These are phyloP conservation scores for Dentipellis fragilis DNA, from an alignment of 768 basidiomycete species.

Conservation along the genomic window DNA sequence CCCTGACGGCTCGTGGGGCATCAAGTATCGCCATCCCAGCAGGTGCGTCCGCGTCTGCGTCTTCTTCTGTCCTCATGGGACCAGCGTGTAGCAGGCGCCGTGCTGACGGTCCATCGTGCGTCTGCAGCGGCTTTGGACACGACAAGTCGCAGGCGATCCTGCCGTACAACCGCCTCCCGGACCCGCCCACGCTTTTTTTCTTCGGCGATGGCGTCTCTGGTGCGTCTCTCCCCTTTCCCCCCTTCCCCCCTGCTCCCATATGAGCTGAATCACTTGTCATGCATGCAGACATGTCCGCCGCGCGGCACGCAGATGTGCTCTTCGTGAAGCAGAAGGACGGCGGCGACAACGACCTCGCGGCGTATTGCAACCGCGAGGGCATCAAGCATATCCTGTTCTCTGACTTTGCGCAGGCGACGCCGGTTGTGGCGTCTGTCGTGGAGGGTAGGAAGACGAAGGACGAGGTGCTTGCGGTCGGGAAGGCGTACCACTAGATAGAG, in stretches of 20 bases:
- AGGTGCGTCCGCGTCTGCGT: slow-evolving; percentile 54
- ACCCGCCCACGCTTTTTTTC: slow-evolving; percentile 84
- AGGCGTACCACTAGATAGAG: slow-evolving; percentile 1
- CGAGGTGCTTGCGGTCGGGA: slow-evolving; percentile 30
- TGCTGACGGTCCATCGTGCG: too few species aligned
- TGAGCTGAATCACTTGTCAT: not conserved
- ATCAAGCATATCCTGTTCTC: slow-evolving; percentile 75
- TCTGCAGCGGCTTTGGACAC: slow-evolving; percentile 72
- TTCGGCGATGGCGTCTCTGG: slow-evolving; percentile 97
- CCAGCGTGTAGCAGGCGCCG: not conserved
- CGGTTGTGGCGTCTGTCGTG: slow-evolving; percentile 58
- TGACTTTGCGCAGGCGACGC: slow-evolving; percentile 56
- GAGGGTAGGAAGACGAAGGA: slow-evolving; percentile 52
- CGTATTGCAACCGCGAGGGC: slow-evolving; percentile 68
- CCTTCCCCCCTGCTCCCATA: not conserved
- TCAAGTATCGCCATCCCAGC: slow-evolving; percentile 82
- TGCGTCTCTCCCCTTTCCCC: slow-evolving; percentile 23
- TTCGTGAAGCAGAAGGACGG: slow-evolving; percentile 80
- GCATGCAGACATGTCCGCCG: slow-evolving; percentile 77
- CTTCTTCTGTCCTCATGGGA: not conserved
- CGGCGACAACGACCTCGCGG: slow-evolving; percentile 79
- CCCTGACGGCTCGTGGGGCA: slow-evolving; percentile 64
- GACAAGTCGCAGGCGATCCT: slow-evolving; percentile 95
- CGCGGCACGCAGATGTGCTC: slow-evolving; percentile 84
- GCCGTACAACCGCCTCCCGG: slow-evolving; percentile 65